phyloP scores from a whole-genome alignment of 306 rosid species.

The Medicago ruthenica region DNA sequence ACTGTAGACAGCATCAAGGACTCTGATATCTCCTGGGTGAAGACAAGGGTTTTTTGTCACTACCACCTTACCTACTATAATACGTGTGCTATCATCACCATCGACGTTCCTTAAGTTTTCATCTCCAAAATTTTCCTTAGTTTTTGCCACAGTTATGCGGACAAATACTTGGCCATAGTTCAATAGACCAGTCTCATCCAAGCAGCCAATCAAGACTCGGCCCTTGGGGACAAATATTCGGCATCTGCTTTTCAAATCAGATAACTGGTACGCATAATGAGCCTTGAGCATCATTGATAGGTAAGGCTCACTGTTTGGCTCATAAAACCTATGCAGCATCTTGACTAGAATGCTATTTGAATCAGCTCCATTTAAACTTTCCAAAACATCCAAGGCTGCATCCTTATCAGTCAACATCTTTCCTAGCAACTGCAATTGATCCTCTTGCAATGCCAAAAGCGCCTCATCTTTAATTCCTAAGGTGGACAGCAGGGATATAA shows the following conservation, averaged over 20 bases:
- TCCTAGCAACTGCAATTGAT: conserved; percentile 67
- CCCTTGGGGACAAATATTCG: conserved; percentile 85
- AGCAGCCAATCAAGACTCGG: conserved; percentile 77
- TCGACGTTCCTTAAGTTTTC: conserved; percentile 65
- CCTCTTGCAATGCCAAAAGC: conserved; percentile 75
- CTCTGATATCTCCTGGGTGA: conserved; percentile 94
- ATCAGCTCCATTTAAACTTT: conserved; percentile 66
- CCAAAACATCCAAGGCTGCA: conserved; percentile 71
- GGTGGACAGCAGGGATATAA: conserved; percentile 75
- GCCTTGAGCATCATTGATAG: conserved; percentile 91
- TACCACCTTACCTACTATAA: conserved; percentile 75
- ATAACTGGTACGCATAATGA: conserved; percentile 63
- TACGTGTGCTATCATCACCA: conserved; percentile 65
- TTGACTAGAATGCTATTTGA: conserved; percentile 70
- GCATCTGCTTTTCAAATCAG: conserved; percentile 83
- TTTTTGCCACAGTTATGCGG: conserved; percentile 63
- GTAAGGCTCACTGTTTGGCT: conserved; percentile 86
- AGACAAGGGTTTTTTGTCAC: conserved; percentile 96
- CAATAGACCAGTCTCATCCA: conserved; percentile 86
- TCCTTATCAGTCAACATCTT: conserved; percentile 68
- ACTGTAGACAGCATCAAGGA: conserved; percentile 79
- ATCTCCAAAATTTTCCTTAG: conserved; percentile 60
- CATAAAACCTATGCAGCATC: conserved; percentile 79
- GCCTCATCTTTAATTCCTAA: conserved; percentile 79
- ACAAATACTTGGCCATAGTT: conserved; percentile 86